Percentiles rank a stretch among this genome's conserved stretches.
Evolutionary conservation across 257 asterid species (phyloP).

Genomic region (Coffea eugenioides): DNA sequence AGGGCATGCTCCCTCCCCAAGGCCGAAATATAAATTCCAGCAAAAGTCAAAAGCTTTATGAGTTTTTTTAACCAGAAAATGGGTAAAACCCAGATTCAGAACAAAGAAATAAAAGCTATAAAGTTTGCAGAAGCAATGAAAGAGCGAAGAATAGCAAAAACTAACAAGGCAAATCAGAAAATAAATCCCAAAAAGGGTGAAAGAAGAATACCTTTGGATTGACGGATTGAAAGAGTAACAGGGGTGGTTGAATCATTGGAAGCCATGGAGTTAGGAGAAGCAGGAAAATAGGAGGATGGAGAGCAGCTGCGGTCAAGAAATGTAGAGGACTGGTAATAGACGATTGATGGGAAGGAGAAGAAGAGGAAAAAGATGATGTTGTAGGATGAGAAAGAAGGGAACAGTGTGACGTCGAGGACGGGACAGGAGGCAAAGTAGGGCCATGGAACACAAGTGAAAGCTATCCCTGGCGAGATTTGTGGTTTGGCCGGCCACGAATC

Average conservation of each 20-base stretch:
- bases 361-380: background rate
- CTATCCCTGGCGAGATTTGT: constrained; percentile 23
- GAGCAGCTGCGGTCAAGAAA: constrained; percentile 22
- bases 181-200: background rate
- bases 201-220: constrained; percentile 17
- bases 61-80: background rate
- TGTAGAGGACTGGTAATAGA: constrained; percentile 15
- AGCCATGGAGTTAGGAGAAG: constrained; percentile 37
- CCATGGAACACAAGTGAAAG: constrained; percentile 7
- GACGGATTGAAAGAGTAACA: constrained; percentile 28
- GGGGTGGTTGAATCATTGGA: constrained; percentile 43
- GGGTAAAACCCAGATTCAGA: constrained; percentile 16
- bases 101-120: background rate
- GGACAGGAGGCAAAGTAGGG: constrained; percentile 2
- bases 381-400: background rate
- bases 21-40: background rate
- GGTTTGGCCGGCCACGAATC: constrained; percentile 51
- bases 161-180: constrained; percentile 8
- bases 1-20: background rate
- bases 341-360: constrained; percentile 1
- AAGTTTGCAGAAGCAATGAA: background rate
- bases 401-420: background rate
- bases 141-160: background rate
- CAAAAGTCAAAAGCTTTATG: background rate
- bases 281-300: constrained; percentile 8